These are phyloP conservation scores for Metschnikowia amazonensis DNA, from an alignment of 805 yeast genomes.

Conservation along the genomic window DNA sequence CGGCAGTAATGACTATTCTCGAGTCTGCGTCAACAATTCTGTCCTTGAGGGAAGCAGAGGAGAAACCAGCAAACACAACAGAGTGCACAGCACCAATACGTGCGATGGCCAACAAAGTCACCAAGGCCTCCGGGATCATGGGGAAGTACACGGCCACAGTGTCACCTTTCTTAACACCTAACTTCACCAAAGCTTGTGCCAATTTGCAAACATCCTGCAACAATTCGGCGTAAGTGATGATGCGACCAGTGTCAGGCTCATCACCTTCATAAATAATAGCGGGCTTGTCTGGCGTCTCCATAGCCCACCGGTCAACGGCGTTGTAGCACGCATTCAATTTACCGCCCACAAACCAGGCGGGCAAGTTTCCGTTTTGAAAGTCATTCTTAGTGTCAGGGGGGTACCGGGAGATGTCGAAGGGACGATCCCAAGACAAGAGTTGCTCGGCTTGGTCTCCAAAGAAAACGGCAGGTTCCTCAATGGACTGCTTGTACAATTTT, in stretches of 20 bases:
- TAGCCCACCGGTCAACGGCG: conserved; percentile 94
- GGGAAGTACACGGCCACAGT: conserved; percentile 95
- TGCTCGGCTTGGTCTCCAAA: conserved; percentile 75
- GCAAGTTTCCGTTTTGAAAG: conserved; percentile 64
- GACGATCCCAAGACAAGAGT: conserved; percentile 74
- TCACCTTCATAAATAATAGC: conserved; percentile 94
- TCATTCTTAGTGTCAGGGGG: conserved; percentile 54
- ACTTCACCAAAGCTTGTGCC: conserved; percentile 74
- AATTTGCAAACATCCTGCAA: conserved; percentile 79
- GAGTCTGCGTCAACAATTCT: conserved; percentile 86
- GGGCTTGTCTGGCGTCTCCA: conserved; percentile 75
- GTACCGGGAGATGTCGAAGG: conserved; percentile 56
- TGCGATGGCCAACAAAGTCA: conserved; percentile 89
- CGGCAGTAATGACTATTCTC: conserved; percentile 85
- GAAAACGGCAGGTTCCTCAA: conserved; percentile 74
- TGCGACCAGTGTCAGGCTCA: conserved; percentile 69
- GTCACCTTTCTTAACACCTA: conserved; percentile 93
- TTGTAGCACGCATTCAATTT: conserved; percentile 89
- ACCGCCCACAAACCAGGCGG: conserved; percentile 91
- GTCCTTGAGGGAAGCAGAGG: conserved; percentile 87
- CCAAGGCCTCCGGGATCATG: conserved; percentile 95
- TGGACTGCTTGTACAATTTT: conserved; percentile 65
- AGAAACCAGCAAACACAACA: conserved; percentile 95
- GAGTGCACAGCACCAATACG: conserved; percentile 96
- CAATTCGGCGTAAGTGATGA: conserved; percentile 81